A percentile compares a stretch with the other conserved stretches of the same genome.
Conservation (phyloP, 2,329 filamentous ascomycete species). For the Myriosclerotinia scirpicola region DNA sequence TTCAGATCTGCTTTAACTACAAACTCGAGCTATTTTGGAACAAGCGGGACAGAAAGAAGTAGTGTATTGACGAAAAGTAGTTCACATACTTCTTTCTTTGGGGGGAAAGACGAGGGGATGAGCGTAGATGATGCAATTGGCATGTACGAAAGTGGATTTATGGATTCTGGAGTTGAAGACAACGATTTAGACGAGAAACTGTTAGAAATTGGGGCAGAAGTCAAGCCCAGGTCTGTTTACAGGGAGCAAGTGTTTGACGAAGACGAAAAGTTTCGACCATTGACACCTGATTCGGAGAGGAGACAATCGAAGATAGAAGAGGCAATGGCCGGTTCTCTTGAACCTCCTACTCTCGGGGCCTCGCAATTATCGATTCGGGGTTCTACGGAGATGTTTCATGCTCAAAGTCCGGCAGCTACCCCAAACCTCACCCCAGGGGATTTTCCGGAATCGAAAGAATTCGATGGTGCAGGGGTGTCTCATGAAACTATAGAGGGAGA, state of each 20-base stretch:
- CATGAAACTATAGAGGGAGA: constrained; percentile 14
- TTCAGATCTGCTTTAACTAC: constrained; percentile 61
- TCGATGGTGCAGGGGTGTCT: constrained; percentile 24
- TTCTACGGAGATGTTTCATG: constrained; percentile 44
- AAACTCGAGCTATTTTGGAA: constrained; percentile 56
- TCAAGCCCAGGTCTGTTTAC: constrained; percentile 8
- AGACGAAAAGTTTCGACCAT: constrained; percentile 26
- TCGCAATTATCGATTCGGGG: constrained; percentile 38
- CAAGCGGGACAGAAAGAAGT: constrained; percentile 74
- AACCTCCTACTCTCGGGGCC: constrained; percentile 13
- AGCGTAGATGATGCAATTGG: constrained; percentile 69
- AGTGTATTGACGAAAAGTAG: constrained; percentile 79
- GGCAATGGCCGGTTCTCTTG: constrained; percentile 33
- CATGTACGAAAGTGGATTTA: constrained; percentile 66
- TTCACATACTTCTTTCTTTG: constrained; percentile 63
- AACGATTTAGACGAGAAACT: constrained; percentile 27
- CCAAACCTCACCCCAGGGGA: not conserved
- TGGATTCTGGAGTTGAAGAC: constrained; percentile 50
- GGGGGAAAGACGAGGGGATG: constrained; percentile 52
- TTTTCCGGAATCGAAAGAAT: constrained; percentile 9
- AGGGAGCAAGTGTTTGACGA: constrained; percentile 5
- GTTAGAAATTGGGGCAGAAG: constrained; percentile 6
- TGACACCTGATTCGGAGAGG: constrained; percentile 31
- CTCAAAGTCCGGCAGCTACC: constrained; percentile 47
- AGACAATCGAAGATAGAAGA: constrained; percentile 32